Evolutionary conservation across 2,329 filamentous ascomycete species (phyloP).

Genomic region (Claviceps fusiformis): DNA sequence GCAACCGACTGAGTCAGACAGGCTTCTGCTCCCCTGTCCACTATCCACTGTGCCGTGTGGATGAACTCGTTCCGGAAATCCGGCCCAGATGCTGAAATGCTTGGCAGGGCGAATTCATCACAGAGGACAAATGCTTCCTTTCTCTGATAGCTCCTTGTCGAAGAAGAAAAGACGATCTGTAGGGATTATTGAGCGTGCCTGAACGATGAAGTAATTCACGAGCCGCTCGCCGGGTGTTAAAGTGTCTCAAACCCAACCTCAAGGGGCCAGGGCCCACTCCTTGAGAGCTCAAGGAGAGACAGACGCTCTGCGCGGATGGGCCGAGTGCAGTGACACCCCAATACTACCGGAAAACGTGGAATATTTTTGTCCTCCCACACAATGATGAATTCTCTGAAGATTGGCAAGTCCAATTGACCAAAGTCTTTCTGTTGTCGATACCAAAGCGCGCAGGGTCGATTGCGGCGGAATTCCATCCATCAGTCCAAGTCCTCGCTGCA

Average conservation of each 20-base stretch:
- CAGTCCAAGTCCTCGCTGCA: neutral
- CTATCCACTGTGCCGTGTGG: too few species aligned
- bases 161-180: neutral
- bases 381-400: neutral
- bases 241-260: slow-evolving; percentile 2
- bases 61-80: neutral
- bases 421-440: neutral
- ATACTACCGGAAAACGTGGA: slow-evolving; percentile 2
- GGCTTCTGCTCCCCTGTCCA: too few species aligned
- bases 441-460: neutral
- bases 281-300: neutral
- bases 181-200: neutral
- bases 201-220: neutral
- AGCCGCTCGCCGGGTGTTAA: neutral
- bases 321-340: neutral
- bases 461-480: neutral
- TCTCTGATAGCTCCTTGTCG: neutral
- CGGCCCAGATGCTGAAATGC: neutral
- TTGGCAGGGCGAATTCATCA: too few species aligned
- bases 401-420: neutral
- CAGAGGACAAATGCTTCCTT: neutral
- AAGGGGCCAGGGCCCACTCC: neutral
- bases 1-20: too few species aligned
- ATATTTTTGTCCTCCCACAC: neutral
- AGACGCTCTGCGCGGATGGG: neutral